A percentile compares a stretch with the other conserved stretches of the same genome.
Evolutionary conservation across 2,329 filamentous ascomycete species (phyloP).

Genomic region (Sordariomycetes sp.): DNA sequence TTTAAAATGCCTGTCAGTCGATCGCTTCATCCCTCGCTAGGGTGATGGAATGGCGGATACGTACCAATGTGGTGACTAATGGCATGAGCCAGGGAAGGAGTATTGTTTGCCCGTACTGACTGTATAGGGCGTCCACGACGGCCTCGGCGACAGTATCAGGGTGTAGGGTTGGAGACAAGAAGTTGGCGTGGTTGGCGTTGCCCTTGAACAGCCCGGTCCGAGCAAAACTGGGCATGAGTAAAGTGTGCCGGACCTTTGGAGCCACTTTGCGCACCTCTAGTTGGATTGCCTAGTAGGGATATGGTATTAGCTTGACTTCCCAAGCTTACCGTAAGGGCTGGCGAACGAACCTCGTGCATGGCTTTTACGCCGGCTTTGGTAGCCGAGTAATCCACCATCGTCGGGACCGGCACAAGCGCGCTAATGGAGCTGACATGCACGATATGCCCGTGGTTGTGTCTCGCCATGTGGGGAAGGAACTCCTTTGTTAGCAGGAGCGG

Average conservation of each 20-base stretch:
- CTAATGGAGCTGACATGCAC: constrained; percentile 42
- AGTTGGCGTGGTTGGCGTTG: constrained; percentile 6
- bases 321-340: no score
- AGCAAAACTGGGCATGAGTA: constrained; percentile 23
- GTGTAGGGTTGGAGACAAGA: constrained; percentile 3
- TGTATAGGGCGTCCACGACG: constrained; percentile 3
- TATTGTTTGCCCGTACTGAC: background rate
- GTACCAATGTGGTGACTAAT: background rate
- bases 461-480: constrained; percentile 41
- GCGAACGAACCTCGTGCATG: constrained; percentile 38
- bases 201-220: constrained; percentile 25
- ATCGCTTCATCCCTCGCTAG: background rate
- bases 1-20: background rate
- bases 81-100: background rate
- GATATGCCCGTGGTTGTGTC: constrained; percentile 43
- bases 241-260: constrained; percentile 28
- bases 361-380: constrained; percentile 43
- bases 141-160: background rate
- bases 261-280: constrained; percentile 35
- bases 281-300: constrained; percentile 14
- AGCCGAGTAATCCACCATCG: constrained; percentile 45
- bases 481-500: constrained; percentile 43
- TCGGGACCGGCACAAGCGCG: constrained; percentile 35
- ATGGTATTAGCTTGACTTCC: background rate
- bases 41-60: background rate